Evolutionary conservation across 2,329 filamentous ascomycete genomes (phyloP), one percentile per base, ranked within the genome.

Genomic region (Aureobasidium sp.): DNA sequence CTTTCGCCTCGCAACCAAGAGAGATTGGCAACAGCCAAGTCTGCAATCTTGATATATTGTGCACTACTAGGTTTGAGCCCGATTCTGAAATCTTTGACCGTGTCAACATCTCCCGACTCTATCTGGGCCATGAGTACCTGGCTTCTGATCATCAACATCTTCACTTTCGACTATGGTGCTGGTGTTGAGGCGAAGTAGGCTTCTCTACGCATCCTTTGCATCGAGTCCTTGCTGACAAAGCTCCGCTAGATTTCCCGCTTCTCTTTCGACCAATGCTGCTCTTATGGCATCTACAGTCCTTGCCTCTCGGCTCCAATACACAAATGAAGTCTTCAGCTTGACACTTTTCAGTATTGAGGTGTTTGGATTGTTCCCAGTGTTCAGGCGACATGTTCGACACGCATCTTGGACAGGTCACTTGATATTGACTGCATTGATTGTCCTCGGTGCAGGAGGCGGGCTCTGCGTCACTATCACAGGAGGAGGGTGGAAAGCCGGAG

Each of bases 121-220:
- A 99, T 99, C 72, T 99, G 94, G 94, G 91, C 94, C 62, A 89
- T 99, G 79, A 94, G 90, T 55, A 92, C 90, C 70, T 94, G 91
- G 86, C 82, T 99, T 48, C 84, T 99, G 65, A 84, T 89, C 69
- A 93, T 97, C 76, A 99, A 99, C 74, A 91, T 97, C 64, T 95
- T 96, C 75, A 97, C 95, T 73, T 97, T 97, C 71, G 94, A 99
- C 79, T 99, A 99, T 74, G 90, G 90, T 11, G 88, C 89, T 44
- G 83, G 84, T 37, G 76, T 80, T 44, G 80, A 78, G 75, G 84
- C 73, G 44, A 81, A 81, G 73, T 61, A 54, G 5, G 59, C 13
- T 41, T 13, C 76, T 59, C 16, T 39, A 47, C 29, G 37, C 57
- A 30, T 39, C 44, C 27, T 47, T 55, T 55, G 32, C 37, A 62